These are phyloP conservation scores for Saccharomyces hybrid DNA, from an alignment of 1,139 yeast genomes.

Conservation along the genomic window DNA sequence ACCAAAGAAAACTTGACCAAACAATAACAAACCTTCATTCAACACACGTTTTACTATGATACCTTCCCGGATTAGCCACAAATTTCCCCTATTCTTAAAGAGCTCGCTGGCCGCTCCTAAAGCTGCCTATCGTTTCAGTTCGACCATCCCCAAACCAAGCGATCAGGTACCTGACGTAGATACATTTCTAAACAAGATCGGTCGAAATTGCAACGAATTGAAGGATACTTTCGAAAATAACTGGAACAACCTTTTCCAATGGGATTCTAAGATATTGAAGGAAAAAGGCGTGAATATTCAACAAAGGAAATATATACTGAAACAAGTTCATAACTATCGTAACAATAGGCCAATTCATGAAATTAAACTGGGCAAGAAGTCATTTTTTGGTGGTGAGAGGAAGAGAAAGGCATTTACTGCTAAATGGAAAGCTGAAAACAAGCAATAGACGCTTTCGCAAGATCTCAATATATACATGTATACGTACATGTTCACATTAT, in stretches of 20 bases:
- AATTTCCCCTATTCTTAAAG: not conserved
- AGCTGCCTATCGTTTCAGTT: not conserved
- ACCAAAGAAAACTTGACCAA: not conserved
- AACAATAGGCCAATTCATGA: conserved; percentile 53
- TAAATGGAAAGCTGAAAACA: conserved; percentile 55
- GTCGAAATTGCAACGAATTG: conserved; percentile 64
- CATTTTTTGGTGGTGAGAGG: conserved; percentile 83
- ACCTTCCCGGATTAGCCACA: not conserved
- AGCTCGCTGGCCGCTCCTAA: not conserved
- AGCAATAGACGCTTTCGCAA: conserved; percentile 30
- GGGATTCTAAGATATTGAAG: conserved; percentile 53
- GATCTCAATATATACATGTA: not conserved
- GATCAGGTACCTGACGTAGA: conserved; percentile 59
- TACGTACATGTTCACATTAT: not conserved
- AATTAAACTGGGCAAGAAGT: conserved; percentile 59
- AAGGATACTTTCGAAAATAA: conserved; percentile 61
- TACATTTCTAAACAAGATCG: conserved; percentile 65
- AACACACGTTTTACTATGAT: not conserved
- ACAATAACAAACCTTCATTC: not conserved
- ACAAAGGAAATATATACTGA: conserved; percentile 56
- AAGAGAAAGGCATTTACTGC: conserved; percentile 64
- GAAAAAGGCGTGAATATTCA: conserved; percentile 72
- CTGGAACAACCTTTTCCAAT: conserved; percentile 59
- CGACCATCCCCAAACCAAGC: conserved; percentile 40
- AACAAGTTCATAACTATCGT: conserved; percentile 39